A percentile compares a stretch with the other conserved stretches of the same genome.
phyloP scores from a whole-genome alignment of 1,284 basidiomycete species.

The Omphalotus olearius region DNA sequence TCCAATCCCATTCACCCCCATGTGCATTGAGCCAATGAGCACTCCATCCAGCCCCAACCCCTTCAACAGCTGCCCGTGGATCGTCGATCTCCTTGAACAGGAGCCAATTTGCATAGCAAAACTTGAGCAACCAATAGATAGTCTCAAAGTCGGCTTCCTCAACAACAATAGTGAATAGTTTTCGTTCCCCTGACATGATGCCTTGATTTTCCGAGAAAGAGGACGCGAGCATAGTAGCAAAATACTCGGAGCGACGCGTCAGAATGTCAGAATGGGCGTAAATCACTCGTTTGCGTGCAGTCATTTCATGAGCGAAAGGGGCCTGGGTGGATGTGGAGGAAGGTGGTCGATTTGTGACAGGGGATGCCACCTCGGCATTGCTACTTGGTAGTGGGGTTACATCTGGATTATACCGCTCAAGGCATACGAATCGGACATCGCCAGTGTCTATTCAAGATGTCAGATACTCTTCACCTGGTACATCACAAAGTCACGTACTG shows the following conservation, averaged over 20 bases:
- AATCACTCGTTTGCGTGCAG: slow-evolving; percentile 64
- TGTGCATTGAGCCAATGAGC: slow-evolving; percentile 46
- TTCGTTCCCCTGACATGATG: slow-evolving; percentile 44
- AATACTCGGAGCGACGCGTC: slow-evolving; percentile 72
- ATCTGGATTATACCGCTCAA: slow-evolving; percentile 49
- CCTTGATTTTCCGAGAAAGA: slow-evolving; percentile 59
- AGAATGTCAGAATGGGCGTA: slow-evolving; percentile 83
- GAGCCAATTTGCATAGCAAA: slow-evolving; percentile 76
- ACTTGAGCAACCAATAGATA: slow-evolving; percentile 81
- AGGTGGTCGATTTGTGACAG: slow-evolving; percentile 23
- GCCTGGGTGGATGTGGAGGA: slow-evolving; percentile 39
- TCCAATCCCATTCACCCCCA: slow-evolving; percentile 71
- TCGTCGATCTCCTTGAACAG: slow-evolving; percentile 64
- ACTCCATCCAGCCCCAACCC: slow-evolving; percentile 60
- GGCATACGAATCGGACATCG: slow-evolving; percentile 59
- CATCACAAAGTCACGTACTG: slow-evolving; percentile 35
- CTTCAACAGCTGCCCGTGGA: slow-evolving; percentile 57
- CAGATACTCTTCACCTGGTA: background rate
- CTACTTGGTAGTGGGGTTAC: slow-evolving; percentile 25
- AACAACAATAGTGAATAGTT: slow-evolving; percentile 64
- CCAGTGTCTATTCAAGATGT: slow-evolving; percentile 36
- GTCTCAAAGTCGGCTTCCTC: slow-evolving; percentile 83
- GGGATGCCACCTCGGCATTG: slow-evolving; percentile 20
- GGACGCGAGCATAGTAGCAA: slow-evolving; percentile 73
- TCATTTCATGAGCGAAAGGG: slow-evolving; percentile 37